These are phyloP conservation scores for Rhodamnia rubescens DNA, from an alignment of 345 rosid species.

Conservation along the genomic window DNA sequence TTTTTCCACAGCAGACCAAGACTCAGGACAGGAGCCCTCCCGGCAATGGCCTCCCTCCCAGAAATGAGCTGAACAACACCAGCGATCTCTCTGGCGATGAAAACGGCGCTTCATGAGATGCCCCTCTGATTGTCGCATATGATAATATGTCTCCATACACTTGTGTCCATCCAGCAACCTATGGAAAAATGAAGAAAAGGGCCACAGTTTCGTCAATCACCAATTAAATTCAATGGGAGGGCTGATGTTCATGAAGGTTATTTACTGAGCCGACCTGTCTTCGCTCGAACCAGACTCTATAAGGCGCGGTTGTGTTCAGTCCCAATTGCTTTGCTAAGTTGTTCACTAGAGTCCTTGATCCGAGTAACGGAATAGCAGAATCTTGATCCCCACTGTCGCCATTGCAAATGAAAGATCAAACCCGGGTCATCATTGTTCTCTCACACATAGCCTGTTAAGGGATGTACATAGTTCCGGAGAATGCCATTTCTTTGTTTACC, in stretches of 20 bases:
- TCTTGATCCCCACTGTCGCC: not conserved
- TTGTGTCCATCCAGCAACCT: constrained; percentile 56
- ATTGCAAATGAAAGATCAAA: not conserved
- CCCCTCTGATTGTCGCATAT: constrained; percentile 44
- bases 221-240: not conserved
- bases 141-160: constrained; percentile 26
- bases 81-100: constrained; percentile 38
- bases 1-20: not conserved
- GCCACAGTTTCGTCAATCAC: not conserved
- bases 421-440: not conserved
- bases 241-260: not conserved
- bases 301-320: constrained; percentile 29
- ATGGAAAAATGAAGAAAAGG: not conserved
- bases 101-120: constrained; percentile 39
- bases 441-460: not conserved
- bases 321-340: constrained; percentile 22
- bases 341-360: constrained; percentile 14
- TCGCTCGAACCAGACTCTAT: constrained; percentile 32
- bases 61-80: constrained; percentile 22
- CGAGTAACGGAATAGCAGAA: not conserved
- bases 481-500: not conserved
- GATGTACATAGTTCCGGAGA: not conserved
- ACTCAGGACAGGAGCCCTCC: not conserved
- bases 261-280: constrained; percentile 17
- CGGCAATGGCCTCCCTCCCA: constrained; percentile 31